Base-by-base conservation (phyloP, 2,329 filamentous ascomycete species). In the Epichloe festucae region DNA sequence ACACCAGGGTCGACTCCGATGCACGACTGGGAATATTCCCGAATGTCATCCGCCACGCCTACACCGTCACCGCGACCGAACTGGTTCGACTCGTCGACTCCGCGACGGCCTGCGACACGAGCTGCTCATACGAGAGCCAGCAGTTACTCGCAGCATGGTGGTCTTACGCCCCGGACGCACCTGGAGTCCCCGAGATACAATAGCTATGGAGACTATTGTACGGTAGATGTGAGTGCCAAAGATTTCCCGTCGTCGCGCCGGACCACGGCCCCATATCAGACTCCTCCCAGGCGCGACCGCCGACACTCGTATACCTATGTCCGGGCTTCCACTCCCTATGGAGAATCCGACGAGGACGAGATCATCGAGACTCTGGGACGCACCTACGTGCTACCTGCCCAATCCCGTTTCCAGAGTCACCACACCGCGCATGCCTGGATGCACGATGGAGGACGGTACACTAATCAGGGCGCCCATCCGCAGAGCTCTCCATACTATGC, bases 311-410 rank as follows among this genome's bases (percentile, higher is more conserved):
- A 73, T 68, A 73, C 75, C 69, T 75, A 77, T 71, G 73, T 76
- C 71, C 77, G 75, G 72, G 66, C 76, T 73, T 74, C 76, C 64
- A 74, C 74, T 59, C 71, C 71, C 56, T 72, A 76, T 74, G 77
- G 77, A 72, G 78, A 80, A 68, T 81, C 78, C 70, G 78, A 81
- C 74, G 77, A 80, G 73, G 78, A 81, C 71, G 77, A 80, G 69
- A 65, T 74, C 56, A 68, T 79, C 67, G 74, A 79, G 67, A 67
- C 75, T 62, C 63, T 75, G 64, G 75, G 47, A 12, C 63, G 71
- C 64, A 76, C 70, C 57, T 79, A 73, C 59, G 68, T 78, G 68
- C 63, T 80, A 62, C 73, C 73, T 53, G 70, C 73, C 58, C 68
- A 70, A 68, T 69, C 72, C 60, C 71, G 70, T 63, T 61, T 62